phyloP scores from a whole-genome alignment of 768 basidiomycete species.

The Hydnomerulius pinastri region DNA sequence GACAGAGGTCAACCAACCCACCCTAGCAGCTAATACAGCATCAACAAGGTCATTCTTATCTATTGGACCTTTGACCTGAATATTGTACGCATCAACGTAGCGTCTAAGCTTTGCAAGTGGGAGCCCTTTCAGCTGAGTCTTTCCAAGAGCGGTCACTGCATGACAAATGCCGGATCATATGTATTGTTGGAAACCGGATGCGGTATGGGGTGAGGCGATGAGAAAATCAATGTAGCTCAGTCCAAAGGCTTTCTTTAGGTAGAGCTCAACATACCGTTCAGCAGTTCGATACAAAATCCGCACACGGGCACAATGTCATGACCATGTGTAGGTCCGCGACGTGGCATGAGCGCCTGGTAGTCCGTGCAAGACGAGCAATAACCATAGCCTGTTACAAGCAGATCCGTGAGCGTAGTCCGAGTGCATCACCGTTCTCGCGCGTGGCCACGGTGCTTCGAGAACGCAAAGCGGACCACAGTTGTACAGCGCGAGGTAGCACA shows the following conservation, averaged over 20 bases:
- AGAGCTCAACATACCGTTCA: slow-evolving; percentile 62
- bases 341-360: slow-evolving; percentile 79
- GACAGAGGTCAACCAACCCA: slow-evolving; percentile 34
- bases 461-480: background rate
- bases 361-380: slow-evolving; percentile 78
- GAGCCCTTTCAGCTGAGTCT: slow-evolving; percentile 53
- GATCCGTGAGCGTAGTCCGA: background rate
- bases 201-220: background rate
- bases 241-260: no score
- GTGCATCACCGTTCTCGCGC: no score
- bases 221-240: background rate
- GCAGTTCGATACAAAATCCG: slow-evolving; percentile 69
- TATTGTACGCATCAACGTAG: slow-evolving; percentile 71
- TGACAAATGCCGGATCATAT: background rate
- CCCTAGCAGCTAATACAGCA: slow-evolving; percentile 51
- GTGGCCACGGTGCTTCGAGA: background rate
- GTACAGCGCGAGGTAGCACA: background rate
- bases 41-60: slow-evolving; percentile 83
- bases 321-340: slow-evolving; percentile 49
- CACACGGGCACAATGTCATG: slow-evolving; percentile 71
- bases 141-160: slow-evolving; percentile 70
- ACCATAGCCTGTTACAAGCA: slow-evolving; percentile 51
- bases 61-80: slow-evolving; percentile 58
- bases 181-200: background rate
- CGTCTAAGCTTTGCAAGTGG: slow-evolving; percentile 65